Evolutionary conservation across 2,329 filamentous ascomycete genomes (phyloP), one percentile per base, ranked within the genome.

Genomic region (Colletotrichum sidae): DNA sequence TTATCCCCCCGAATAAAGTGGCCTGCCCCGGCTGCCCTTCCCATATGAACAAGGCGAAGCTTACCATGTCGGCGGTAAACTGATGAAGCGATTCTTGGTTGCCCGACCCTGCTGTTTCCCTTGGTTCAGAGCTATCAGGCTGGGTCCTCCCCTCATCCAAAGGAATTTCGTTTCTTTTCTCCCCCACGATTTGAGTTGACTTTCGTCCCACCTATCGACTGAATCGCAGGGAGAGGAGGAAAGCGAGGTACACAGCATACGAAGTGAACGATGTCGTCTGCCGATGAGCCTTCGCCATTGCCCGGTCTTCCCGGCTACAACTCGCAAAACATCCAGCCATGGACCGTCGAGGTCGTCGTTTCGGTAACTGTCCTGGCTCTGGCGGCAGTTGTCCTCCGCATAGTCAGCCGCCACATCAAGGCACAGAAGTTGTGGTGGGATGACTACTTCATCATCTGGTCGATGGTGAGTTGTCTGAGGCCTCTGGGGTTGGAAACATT

Each of bases 401-500:
- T 84, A 6, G 58, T 78, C 35, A 79, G 79, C 60, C 79, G 82
- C 10, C 75, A 75, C 53, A 70, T 82, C 49, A 81, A 80, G 50
- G 77, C 72, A 3, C 81, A 82, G 60, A 70, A 72, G 63, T 69
- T 84, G 6, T 84, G 82, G 82, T 83, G 81, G 82, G 82, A 84
- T 72, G 82, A 84, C 69, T 84, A 77, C 70, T 75, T 82, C 71
- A 81, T 84, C 60, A 61, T 84, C 0, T 83, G 79, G 55, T 83
- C 82, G 1, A 80, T 82, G 81, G 81, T 84, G 70, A 49, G 73
- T 60, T 4, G 8, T 4, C 8, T 25, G 4, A 7, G 2, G 49
- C 57, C 15, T 25, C n/a, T 37, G 3, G 11, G 2, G 17, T 33
- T 38, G 34, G 47, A 15, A 9, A 1, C 2, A 0, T 17, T 9